Conservation (phyloP, 371 early-diverging fungal species). For the Dipsacomyces acuminosporus region DNA sequence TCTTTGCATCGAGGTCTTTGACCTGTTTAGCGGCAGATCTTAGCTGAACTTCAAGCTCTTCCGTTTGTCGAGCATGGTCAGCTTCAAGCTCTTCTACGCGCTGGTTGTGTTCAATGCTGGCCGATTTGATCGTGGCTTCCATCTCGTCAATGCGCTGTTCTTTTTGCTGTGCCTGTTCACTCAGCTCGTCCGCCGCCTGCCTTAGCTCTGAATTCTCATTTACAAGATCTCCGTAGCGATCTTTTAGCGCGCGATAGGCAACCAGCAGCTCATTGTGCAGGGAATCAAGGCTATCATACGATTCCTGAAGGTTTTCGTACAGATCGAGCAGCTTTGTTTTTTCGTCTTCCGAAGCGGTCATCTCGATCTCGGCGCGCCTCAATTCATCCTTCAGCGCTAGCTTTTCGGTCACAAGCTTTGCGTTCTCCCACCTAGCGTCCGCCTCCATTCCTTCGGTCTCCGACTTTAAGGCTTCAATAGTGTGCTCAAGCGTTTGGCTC, state of each 20-base stretch:
- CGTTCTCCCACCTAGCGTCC: constrained; percentile 36
- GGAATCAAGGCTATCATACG: constrained; percentile 23
- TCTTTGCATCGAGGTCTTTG: constrained; percentile 14
- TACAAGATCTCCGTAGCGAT: constrained; percentile 16
- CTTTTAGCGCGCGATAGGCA: constrained; percentile 35
- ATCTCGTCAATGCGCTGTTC: constrained; percentile 1
- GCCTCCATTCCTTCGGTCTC: constrained; percentile 32
- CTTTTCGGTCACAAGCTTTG: constrained; percentile 36
- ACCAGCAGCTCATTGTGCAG: constrained; percentile 31
- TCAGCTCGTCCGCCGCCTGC: constrained; percentile 5
- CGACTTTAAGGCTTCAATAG: constrained; percentile 12
- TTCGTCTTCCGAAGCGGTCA: constrained; percentile 27
- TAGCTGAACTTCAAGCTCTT: constrained; percentile 18
- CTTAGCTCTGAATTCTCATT: constrained; percentile 14
- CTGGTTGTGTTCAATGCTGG: not conserved
- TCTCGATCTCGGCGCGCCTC: constrained; percentile 35
- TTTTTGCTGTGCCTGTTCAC: not conserved
- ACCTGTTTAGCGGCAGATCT: constrained; percentile 9
- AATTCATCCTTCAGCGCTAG: constrained; percentile 38
- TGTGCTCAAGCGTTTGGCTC: constrained; percentile 23
- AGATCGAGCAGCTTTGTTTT: constrained; percentile 29
- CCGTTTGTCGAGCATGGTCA: constrained; percentile 8
- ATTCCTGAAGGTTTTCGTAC: constrained; percentile 22
- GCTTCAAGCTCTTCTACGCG: constrained; percentile 10
- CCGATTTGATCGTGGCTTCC: not conserved